A percentile compares a stretch with the other conserved stretches of the same genome.
Evolutionary conservation across 2,329 filamentous ascomycete genomes (phyloP).

Genomic region (Nemania serpens): DNA sequence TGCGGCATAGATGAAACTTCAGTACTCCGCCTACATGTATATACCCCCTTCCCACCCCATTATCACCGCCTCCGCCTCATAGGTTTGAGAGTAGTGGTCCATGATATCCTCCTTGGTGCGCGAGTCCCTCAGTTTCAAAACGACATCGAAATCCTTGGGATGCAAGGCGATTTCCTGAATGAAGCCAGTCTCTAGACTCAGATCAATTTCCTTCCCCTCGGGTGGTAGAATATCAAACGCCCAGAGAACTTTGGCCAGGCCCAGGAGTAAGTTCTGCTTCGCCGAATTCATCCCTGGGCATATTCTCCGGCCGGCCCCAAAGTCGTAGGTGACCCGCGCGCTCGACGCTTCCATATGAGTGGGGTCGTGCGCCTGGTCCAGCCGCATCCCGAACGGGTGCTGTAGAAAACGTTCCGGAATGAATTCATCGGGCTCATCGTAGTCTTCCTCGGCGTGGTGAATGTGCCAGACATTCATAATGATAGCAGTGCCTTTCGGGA

Average conservation of each 20-base stretch:
- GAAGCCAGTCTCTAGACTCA: background rate
- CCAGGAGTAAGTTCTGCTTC: constrained; percentile 38
- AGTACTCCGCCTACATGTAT: background rate
- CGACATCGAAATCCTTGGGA: background rate
- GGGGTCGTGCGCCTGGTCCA: background rate
- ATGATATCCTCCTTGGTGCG: background rate
- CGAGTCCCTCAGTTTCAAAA: background rate
- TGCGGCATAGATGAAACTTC: no score
- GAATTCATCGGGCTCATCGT: background rate
- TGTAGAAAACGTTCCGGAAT: background rate
- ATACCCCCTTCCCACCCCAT: background rate
- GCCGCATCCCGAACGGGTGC: background rate
- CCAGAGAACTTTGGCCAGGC: constrained; percentile 42
- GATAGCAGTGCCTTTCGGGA: constrained; percentile 7
- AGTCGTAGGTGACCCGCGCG: background rate
- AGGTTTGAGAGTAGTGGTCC: background rate
- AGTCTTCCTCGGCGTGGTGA: constrained; percentile 4
- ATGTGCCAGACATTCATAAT: constrained; percentile 9
- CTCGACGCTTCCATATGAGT: background rate
- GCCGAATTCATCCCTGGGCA: constrained; percentile 46
- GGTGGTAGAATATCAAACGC: constrained; percentile 35
- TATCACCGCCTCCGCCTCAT: background rate
- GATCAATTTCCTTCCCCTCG: constrained; percentile 1
- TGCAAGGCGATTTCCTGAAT: background rate
- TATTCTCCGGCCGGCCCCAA: constrained; percentile 43